Conservation (phyloP, 2,329 filamentous ascomycete genomes). For the Aspergillus melleus region DNA sequence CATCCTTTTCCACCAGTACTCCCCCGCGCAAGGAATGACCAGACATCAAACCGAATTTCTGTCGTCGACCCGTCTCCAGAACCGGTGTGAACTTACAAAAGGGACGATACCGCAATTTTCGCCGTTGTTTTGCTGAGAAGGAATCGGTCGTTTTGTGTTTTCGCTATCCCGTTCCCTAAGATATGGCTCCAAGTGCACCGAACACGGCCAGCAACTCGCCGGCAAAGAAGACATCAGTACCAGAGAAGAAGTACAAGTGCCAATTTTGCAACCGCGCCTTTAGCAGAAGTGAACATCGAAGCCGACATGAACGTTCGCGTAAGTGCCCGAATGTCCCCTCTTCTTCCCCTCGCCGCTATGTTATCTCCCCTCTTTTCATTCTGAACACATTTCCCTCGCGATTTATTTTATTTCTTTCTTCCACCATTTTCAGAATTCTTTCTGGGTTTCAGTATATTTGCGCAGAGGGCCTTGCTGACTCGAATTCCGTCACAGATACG, state of each 20-base stretch:
- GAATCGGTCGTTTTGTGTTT: conserved; percentile 15
- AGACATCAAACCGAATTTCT: conserved; percentile 41
- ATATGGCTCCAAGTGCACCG: conserved; percentile 51
- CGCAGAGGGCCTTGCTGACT: background rate
- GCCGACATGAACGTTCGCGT: conserved; percentile 96
- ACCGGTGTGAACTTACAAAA: conserved; percentile 44
- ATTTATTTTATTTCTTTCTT: background rate
- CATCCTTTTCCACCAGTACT: conserved; percentile 22
- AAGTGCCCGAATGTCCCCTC: conserved; percentile 53
- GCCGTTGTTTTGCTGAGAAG: conserved; percentile 29
- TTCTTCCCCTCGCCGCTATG: background rate
- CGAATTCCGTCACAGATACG: conserved; percentile 65
- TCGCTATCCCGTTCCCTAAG: conserved; percentile 19
- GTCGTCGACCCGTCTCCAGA: conserved; percentile 44
- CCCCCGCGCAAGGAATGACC: conserved; percentile 45
- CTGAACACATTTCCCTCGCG: too few species aligned
- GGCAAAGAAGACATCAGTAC: conserved; percentile 79
- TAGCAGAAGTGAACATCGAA: conserved; percentile 94
- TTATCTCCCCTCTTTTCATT: too few species aligned
- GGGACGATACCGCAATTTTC: conserved; percentile 38
- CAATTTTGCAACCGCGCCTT: conserved; percentile 98
- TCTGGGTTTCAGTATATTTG: background rate
- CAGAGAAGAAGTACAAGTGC: conserved; percentile 99
- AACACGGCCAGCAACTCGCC: conserved; percentile 68
- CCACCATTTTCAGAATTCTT: background rate